Evolutionary conservation across 2,329 filamentous ascomycete species (phyloP).

Genomic region (Colletotrichum phormii): DNA sequence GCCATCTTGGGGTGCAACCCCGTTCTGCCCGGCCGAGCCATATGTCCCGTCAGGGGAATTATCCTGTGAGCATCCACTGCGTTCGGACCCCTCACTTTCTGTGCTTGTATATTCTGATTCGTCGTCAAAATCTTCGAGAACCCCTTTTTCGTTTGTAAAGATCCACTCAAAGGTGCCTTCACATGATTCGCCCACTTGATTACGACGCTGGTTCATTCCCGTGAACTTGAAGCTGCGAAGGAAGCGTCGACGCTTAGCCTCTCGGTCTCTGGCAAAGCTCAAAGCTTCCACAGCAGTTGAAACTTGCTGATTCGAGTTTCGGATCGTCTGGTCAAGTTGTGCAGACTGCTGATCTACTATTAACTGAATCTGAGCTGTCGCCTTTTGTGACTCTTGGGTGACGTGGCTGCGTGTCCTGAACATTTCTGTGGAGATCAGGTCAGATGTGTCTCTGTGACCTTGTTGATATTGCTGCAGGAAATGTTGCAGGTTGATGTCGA

Average conservation of each 20-base stretch:
- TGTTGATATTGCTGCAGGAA: not conserved
- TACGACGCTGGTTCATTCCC: not conserved
- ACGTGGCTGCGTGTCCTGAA: not conserved
- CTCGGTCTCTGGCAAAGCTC: not conserved
- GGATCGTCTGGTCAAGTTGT: not conserved
- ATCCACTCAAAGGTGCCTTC: not conserved
- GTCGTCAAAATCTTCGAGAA: not conserved
- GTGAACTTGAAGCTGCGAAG: not conserved
- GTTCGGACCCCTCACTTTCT: not conserved
- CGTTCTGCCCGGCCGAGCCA: no score
- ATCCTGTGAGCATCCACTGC: not conserved
- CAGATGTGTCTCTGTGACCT: not conserved
- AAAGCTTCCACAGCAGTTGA: not conserved
- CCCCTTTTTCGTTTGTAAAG: not conserved
- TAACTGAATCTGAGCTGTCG: not conserved
- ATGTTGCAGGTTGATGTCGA: not conserved
- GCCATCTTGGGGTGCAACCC: not conserved
- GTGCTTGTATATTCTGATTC: not conserved
- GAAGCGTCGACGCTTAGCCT: not conserved
- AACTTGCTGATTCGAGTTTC: not conserved
- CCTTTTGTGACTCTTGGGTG: not conserved
- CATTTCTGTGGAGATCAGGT: not conserved
- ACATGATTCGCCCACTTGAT: not conserved
- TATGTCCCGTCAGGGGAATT: no score
- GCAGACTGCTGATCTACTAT: not conserved